Percentiles rank a stretch among this genome's conserved stretches.
phyloP scores from a whole-genome alignment of 257 asterid genomes.

The Datura wrightii region DNA sequence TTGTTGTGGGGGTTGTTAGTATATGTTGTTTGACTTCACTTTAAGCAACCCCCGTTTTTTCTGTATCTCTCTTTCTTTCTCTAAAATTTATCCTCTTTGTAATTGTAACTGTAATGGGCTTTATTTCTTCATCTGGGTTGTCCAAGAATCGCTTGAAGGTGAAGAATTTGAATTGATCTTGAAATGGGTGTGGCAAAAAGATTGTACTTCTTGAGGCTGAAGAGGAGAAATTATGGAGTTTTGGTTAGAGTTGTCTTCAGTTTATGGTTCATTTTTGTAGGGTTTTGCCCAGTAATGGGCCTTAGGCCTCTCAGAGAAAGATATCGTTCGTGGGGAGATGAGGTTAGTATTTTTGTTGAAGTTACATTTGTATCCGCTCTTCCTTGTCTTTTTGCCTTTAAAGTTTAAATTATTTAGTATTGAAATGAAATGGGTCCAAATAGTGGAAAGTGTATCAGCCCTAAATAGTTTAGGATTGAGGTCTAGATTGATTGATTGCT shows the following conservation, averaged over 20 bases:
- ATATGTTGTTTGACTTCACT: constrained; percentile 60
- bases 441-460: not conserved
- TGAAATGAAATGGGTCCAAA: not conserved
- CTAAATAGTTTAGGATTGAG: not conserved
- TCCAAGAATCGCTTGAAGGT: constrained; percentile 43
- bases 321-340: constrained; percentile 89
- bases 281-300: constrained; percentile 58
- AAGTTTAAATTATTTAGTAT: not conserved
- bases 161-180: constrained; percentile 57
- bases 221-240: constrained; percentile 31
- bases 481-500: not conserved
- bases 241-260: constrained; percentile 53
- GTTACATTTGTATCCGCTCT: constrained; percentile 1
- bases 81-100: not conserved
- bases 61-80: constrained; percentile 25
- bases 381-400: not conserved
- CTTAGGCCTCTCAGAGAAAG: constrained; percentile 91
- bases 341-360: constrained; percentile 57
- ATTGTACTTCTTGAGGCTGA: constrained; percentile 37
- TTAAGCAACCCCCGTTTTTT: constrained; percentile 57
- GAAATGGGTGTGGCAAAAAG: constrained; percentile 56
- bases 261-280: constrained; percentile 51
- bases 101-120: constrained; percentile 19
- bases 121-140: constrained; percentile 11
- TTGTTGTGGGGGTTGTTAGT: constrained; percentile 46